phyloP scores from a whole-genome alignment of 768 basidiomycete species.

The Leccinum rimulosum region DNA sequence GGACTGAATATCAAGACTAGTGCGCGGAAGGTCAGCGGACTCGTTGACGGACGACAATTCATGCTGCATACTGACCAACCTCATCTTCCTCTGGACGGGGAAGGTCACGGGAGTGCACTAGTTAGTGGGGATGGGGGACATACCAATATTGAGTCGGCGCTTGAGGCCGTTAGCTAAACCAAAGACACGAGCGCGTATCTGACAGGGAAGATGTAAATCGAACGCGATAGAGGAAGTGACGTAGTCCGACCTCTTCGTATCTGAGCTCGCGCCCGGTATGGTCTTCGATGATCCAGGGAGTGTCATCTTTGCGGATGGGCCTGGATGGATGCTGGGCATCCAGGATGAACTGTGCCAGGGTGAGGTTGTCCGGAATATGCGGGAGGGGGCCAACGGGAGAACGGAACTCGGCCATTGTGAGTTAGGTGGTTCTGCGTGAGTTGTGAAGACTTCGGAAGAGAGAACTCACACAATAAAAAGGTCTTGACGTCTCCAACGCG shows the following conservation, averaged over 20 bases:
- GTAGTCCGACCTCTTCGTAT: constrained; percentile 35
- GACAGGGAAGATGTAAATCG: neutral
- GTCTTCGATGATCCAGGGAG: constrained; percentile 44
- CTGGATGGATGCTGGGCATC: constrained; percentile 33
- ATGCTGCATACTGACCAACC: constrained; percentile 32
- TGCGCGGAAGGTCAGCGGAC: constrained; percentile 5
- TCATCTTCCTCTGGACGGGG: constrained; percentile 34
- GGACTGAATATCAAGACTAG: constrained; percentile 63
- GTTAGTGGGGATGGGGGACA: constrained; percentile 8
- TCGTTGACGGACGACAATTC: neutral
- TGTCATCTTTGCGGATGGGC: constrained; percentile 22
- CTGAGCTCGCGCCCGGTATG: constrained; percentile 34
- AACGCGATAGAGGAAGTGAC: neutral
- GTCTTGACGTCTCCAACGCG: neutral
- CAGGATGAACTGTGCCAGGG: constrained; percentile 37
- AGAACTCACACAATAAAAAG: neutral
- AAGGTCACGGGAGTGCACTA: neutral
- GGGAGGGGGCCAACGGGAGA: constrained; percentile 32
- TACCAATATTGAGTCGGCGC: constrained; percentile 34
- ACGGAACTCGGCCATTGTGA: constrained; percentile 27
- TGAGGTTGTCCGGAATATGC: constrained; percentile 37
- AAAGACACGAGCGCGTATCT: constrained; percentile 37
- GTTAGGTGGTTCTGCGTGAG: neutral
- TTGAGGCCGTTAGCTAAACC: constrained; percentile 40
- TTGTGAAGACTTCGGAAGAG: neutral